Evolutionary conservation across 2,329 filamentous ascomycete genomes (phyloP).

Genomic region (Xylariaceae sp.): DNA sequence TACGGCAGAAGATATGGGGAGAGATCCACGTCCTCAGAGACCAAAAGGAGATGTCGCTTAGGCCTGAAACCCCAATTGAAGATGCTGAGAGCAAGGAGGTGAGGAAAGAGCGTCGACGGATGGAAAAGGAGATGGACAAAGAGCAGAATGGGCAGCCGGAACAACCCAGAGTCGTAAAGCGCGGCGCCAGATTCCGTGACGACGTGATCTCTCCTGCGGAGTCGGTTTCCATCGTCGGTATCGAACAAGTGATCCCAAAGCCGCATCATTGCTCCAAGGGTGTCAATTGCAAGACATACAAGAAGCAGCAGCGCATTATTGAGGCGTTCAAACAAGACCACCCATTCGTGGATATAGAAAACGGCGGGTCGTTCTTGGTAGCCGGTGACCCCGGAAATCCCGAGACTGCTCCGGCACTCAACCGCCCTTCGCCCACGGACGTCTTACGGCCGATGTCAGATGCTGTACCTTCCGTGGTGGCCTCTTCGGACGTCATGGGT

Average conservation of each 20-base stretch:
- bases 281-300: conserved; percentile 77
- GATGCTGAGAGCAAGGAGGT: conserved; percentile 50
- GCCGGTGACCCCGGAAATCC: conserved; percentile 76
- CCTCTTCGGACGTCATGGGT: conserved; percentile 85
- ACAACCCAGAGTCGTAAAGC: conserved; percentile 28
- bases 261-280: conserved; percentile 81
- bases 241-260: conserved; percentile 82
- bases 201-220: conserved; percentile 72
- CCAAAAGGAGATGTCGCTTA: conserved; percentile 45
- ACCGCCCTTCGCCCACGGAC: conserved; percentile 48
- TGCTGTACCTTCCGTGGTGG: conserved; percentile 73
- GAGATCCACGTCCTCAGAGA: conserved; percentile 67
- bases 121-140: conserved; percentile 32
- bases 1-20: conserved; percentile 73
- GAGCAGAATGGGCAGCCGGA: conserved; percentile 19
- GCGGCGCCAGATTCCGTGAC: conserved; percentile 37
- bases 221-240: conserved; percentile 85
- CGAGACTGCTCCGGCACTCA: conserved; percentile 53
- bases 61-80: conserved; percentile 56
- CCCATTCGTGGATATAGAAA: conserved; percentile 56
- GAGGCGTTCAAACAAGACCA: conserved; percentile 70
- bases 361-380: conserved; percentile 66
- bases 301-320: conserved; percentile 72
- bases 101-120: conserved; percentile 40
- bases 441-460: conserved; percentile 65